Conservation (phyloP, 176 grass and related monocot species). For the Cenchrus fungigraminus region DNA sequence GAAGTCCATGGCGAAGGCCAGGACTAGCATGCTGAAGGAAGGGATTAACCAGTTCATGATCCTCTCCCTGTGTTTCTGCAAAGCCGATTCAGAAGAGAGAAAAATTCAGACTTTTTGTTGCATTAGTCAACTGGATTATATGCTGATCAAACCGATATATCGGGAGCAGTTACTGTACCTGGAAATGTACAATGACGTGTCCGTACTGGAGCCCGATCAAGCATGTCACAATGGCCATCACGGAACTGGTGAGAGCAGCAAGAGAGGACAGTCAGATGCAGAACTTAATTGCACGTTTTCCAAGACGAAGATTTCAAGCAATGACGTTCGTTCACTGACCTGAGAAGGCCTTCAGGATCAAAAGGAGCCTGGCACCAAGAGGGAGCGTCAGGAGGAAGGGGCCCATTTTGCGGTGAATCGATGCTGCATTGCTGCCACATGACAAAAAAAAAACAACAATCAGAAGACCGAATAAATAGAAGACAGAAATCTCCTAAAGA, state of each 20-base stretch:
- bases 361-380: constrained; percentile 98
- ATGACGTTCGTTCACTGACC: constrained; percentile 48
- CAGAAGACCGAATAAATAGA: constrained; percentile 9
- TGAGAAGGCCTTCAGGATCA: constrained; percentile 92
- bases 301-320: constrained; percentile 3
- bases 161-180: constrained; percentile 51
- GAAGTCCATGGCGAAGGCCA: constrained; percentile 71
- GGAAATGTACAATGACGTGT: constrained; percentile 80
- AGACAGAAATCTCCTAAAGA: background rate
- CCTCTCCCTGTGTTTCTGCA: constrained; percentile 80
- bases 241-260: constrained; percentile 57
- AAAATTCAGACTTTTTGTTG: constrained; percentile 7
- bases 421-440: constrained; percentile 75
- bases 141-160: constrained; percentile 17
- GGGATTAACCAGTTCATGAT: constrained; percentile 76
- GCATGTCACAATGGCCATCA: constrained; percentile 93
- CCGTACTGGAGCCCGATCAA: constrained; percentile 94
- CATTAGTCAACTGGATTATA: background rate
- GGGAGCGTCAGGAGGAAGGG: constrained; percentile 65
- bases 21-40: constrained; percentile 70
- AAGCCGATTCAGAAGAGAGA: background rate
- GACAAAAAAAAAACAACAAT: background rate
- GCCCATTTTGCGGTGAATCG: constrained; percentile 64
- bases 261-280: constrained; percentile 27
- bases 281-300: background rate